These are phyloP conservation scores for Neurospora tetrasperma DNA, from an alignment of 495 filamentous ascomycete species.

Conservation along the genomic window DNA sequence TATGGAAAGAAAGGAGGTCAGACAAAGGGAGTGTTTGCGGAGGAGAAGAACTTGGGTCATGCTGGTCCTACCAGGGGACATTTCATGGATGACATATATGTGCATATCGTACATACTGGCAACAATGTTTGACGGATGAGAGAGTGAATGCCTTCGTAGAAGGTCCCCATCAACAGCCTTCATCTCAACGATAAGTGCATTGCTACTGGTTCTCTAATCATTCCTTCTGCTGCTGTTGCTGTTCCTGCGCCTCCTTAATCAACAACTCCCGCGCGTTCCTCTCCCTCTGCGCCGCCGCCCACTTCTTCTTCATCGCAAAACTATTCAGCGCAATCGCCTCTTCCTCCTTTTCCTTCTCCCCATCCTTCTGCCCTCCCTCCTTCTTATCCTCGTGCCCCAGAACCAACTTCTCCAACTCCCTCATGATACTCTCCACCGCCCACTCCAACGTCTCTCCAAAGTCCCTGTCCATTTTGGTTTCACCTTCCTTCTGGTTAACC, in stretches of 20 bases:
- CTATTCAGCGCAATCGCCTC: background rate
- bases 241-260: background rate
- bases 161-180: background rate
- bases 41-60: background rate
- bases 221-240: background rate
- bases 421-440: constrained; percentile 44
- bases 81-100: background rate
- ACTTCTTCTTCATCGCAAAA: background rate
- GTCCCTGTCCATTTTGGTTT: constrained; percentile 30
- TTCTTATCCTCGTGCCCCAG: background rate
- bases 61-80: background rate
- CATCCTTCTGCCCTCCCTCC: background rate
- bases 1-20: background rate
- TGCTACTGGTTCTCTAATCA: background rate
- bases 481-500: constrained; percentile 19
- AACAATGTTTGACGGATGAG: background rate
- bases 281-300: background rate
- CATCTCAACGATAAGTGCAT: background rate
- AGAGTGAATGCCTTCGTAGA: background rate
- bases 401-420: constrained; percentile 21
- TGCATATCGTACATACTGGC: background rate
- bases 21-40: background rate
- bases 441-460: constrained; percentile 43
- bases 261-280: background rate
- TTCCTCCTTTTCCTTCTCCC: background rate